Percentiles rank a stretch among this genome's conserved stretches.
phyloP scores from a whole-genome alignment of 2,329 filamentous ascomycete genomes.

The Seiridium unicorne region DNA sequence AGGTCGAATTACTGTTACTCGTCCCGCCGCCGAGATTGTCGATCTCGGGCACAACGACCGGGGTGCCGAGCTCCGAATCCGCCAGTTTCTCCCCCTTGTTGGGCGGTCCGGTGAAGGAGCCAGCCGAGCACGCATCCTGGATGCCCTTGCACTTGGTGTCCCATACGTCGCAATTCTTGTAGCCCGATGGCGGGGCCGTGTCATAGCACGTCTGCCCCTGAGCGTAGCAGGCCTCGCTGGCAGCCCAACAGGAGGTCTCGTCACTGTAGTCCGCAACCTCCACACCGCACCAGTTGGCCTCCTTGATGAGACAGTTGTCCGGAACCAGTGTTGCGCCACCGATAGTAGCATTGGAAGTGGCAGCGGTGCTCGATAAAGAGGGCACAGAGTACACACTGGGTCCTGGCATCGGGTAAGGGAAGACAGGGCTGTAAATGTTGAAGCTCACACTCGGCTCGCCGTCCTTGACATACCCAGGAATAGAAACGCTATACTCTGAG shows the following conservation, averaged over 20 bases:
- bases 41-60: not conserved
- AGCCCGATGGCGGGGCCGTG: slow-evolving; percentile 56
- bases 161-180: slow-evolving; percentile 59
- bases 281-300: slow-evolving; percentile 70
- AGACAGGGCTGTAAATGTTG: slow-evolving; percentile 59
- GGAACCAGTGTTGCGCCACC: slow-evolving; percentile 54
- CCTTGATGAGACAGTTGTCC: slow-evolving; percentile 57
- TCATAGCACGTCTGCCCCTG: slow-evolving; percentile 62
- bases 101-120: slow-evolving; percentile 47
- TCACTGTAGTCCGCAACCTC: slow-evolving; percentile 57
- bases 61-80: slow-evolving; percentile 13
- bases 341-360: slow-evolving; percentile 9
- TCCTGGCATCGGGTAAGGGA: slow-evolving; percentile 59
- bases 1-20: not conserved
- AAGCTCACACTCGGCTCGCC: slow-evolving; percentile 57
- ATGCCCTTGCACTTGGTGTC: slow-evolving; percentile 57
- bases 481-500: slow-evolving; percentile 51
- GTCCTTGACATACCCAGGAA: slow-evolving; percentile 63
- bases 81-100: slow-evolving; percentile 34
- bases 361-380: slow-evolving; percentile 12
- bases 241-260: slow-evolving; percentile 59
- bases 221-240: slow-evolving; percentile 53
- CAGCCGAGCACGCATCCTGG: slow-evolving; percentile 39
- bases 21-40: not conserved
- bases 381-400: slow-evolving; percentile 50